Percentiles rank a stretch among this genome's conserved stretches.
Evolutionary conservation across 495 filamentous ascomycete species (phyloP).

Genomic region (Neurospora hispaniola): DNA sequence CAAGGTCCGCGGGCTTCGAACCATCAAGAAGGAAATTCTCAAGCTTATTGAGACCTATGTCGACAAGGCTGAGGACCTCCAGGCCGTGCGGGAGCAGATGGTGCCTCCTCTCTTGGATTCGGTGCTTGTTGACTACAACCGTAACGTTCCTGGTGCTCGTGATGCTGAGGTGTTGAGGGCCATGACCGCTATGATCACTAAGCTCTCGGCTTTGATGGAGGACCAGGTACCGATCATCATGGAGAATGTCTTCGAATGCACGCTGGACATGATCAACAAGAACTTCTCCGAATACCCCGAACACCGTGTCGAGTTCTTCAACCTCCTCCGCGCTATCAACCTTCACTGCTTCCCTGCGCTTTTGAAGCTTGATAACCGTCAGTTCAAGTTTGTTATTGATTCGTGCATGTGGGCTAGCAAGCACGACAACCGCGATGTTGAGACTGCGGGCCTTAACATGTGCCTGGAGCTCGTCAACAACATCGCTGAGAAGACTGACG

Average conservation of each 20-base stretch:
- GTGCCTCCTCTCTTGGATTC: conserved; percentile 95
- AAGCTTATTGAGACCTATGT: conserved; percentile 98
- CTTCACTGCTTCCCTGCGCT: conserved; percentile 91
- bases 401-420: conserved; percentile 99
- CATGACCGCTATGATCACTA: conserved; percentile 94
- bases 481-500: conserved; percentile 80
- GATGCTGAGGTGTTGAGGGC: conserved; percentile 95
- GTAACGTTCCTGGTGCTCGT: conserved; percentile 89
- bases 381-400: conserved; percentile 99
- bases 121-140: conserved; percentile 89
- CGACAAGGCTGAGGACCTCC: conserved; percentile 91
- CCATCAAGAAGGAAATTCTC: conserved; percentile 98
- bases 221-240: conserved; percentile 95
- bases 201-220: conserved; percentile 89
- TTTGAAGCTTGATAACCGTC: conserved; percentile 81
- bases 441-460: conserved; percentile 97
- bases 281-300: conserved; percentile 99
- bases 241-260: conserved; percentile 98
- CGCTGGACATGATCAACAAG: conserved; percentile 99
- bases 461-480: conserved; percentile 97
- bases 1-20: conserved; percentile 84
- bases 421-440: conserved; percentile 96
- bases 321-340: conserved; percentile 89
- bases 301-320: conserved; percentile 97
- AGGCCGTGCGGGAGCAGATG: conserved; percentile 85